Evolutionary conservation across 352 stramenopile genomes (phyloP).

Genomic region (Pelagophyceae sp.): DNA sequence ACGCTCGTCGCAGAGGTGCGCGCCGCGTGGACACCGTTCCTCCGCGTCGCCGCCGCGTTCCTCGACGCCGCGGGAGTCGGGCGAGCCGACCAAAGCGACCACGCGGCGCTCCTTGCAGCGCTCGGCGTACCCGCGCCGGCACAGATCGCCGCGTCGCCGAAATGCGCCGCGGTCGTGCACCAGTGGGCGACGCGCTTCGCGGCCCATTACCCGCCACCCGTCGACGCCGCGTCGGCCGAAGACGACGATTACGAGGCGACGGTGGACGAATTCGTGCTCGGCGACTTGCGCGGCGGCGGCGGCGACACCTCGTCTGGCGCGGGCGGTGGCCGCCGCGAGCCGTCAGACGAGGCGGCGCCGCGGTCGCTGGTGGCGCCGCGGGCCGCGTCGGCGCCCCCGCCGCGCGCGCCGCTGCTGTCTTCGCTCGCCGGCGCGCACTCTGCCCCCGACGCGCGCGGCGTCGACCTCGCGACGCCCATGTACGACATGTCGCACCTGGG

Average conservation of each 20-base stretch:
- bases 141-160: neutral
- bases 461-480: neutral
- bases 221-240: neutral
- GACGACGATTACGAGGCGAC: neutral
- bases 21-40: neutral
- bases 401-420: neutral
- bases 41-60: neutral
- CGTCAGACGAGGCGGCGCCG: neutral
- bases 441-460: neutral
- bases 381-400: too few relatives aligned
- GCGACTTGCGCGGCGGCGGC: neutral
- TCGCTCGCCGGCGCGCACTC: neutral
- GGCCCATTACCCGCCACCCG: neutral
- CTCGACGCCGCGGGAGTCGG: neutral
- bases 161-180: neutral
- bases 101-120: neutral
- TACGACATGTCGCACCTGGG: constrained; percentile 1
- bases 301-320: neutral
- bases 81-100: neutral
- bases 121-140: neutral
- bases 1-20: neutral
- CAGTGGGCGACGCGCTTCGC: neutral
- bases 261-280: neutral
- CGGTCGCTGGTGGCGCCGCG: neutral
- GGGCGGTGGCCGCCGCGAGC: neutral